Conservation (phyloP, 176 grass and related monocot genomes). For the Elymus sibiricus region DNA sequence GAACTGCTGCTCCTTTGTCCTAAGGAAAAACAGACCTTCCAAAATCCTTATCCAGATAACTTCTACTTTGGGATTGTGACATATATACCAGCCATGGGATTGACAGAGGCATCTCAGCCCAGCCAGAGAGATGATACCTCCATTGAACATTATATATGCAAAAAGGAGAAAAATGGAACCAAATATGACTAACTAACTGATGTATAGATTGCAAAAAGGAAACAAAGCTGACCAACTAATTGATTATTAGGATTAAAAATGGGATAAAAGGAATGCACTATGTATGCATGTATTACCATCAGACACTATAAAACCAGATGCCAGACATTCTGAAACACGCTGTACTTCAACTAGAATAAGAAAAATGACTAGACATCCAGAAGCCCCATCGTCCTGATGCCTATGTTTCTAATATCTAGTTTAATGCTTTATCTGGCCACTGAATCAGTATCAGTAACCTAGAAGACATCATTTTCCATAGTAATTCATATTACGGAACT, state of each 20-base stretch:
- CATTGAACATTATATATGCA: neutral
- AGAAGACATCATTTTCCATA: neutral
- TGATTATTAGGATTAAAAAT: neutral
- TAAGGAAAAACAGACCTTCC: neutral
- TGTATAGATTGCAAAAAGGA: neutral
- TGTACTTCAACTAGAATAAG: neutral
- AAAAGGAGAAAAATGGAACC: neutral
- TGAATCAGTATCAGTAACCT: neutral
- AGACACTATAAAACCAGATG: neutral
- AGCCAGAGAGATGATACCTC: neutral
- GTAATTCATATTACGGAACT: neutral
- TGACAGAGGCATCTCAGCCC: neutral
- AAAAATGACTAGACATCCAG: neutral
- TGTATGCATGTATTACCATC: neutral
- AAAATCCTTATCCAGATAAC: neutral
- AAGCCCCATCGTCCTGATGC: neutral
- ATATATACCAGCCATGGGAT: neutral
- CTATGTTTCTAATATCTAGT: constrained; percentile 9
- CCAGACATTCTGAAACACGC: neutral
- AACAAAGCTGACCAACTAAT: neutral
- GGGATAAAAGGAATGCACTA: neutral
- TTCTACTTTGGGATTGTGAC: neutral
- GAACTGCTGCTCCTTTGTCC: neutral
- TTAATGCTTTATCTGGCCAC: constrained; percentile 3
- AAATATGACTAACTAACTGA: neutral